These are phyloP conservation scores for Triangularia setosa DNA, from an alignment of 2,329 filamentous ascomycete genomes.

Conservation along the genomic window DNA sequence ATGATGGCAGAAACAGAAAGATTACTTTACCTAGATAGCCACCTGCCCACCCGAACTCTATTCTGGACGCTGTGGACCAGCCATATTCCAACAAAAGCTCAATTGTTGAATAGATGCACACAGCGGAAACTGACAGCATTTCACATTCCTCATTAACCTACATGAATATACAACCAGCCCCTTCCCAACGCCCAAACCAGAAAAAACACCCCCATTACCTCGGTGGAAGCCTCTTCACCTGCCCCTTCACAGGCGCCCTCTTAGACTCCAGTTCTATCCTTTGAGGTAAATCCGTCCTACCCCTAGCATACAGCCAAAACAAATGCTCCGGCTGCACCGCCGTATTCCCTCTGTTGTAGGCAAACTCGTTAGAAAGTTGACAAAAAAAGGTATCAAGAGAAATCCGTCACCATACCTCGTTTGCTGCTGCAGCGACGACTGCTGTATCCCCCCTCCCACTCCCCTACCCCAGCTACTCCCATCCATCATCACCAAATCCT, in stretches of 20 bases:
- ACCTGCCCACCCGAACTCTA: too few relatives aligned
- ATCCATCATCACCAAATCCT: slow-evolving; percentile 46
- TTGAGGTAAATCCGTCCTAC: slow-evolving; percentile 42
- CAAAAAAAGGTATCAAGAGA: not conserved
- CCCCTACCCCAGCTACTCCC: slow-evolving; percentile 21
- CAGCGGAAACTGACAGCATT: too few relatives aligned
- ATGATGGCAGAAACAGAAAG: too few relatives aligned
- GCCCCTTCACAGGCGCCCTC: slow-evolving; percentile 11
- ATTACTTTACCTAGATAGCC: too few relatives aligned
- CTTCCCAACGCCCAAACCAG: not conserved
- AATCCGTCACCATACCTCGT: not conserved
- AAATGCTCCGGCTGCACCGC: slow-evolving; percentile 44
- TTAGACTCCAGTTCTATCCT: slow-evolving; percentile 39
- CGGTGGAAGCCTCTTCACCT: slow-evolving; percentile 10
- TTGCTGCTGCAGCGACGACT: not conserved
- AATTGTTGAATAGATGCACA: too few relatives aligned
- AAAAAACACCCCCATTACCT: not conserved
- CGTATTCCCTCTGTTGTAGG: slow-evolving; percentile 9
- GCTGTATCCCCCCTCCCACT: not conserved
- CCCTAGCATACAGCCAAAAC: slow-evolving; percentile 43
- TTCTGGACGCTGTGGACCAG: too few relatives aligned
- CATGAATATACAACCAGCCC: not conserved
- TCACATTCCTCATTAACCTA: not conserved
- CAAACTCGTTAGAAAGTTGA: not conserved
- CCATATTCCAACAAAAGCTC: too few relatives aligned